Percentiles rank a stretch among this genome's conserved stretches.
Evolutionary conservation across 192 early-diverging fungal species (phyloP).

Genomic region (Coemansia sp.): DNA sequence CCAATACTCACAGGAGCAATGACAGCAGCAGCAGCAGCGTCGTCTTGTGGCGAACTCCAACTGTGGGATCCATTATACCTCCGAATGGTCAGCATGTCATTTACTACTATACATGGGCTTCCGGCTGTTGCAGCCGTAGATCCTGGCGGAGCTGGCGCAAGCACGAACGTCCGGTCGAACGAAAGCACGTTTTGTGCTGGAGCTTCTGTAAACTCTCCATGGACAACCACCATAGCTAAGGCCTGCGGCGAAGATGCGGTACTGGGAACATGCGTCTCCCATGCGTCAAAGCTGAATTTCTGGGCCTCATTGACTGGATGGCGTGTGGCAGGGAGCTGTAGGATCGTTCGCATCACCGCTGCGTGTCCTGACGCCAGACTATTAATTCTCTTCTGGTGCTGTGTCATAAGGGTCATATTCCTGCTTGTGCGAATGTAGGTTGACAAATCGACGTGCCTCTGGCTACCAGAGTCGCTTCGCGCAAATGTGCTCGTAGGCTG

Average conservation of each 20-base stretch:
- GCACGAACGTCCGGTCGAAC: constrained; percentile 46
- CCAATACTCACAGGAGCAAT: background rate
- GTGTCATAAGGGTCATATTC: constrained; percentile 38
- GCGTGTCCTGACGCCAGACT: constrained; percentile 28
- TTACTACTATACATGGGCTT: constrained; percentile 40
- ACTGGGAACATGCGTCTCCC: constrained; percentile 28
- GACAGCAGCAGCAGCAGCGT: constrained; percentile 1
- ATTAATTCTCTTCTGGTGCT: constrained; percentile 30
- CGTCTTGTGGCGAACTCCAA: constrained; percentile 17
- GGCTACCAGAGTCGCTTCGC: constrained; percentile 35
- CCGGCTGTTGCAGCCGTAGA: constrained; percentile 39
- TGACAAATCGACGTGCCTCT: constrained; percentile 43
- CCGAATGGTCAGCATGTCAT: constrained; percentile 46
- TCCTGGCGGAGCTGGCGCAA: constrained; percentile 36
- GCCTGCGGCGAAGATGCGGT: constrained; percentile 12
- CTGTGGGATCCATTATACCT: constrained; percentile 50
- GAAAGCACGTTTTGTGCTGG: constrained; percentile 24
- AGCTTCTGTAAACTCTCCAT: constrained; percentile 46
- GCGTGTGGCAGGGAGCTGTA: constrained; percentile 38
- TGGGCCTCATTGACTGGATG: constrained; percentile 48
- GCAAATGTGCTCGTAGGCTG: constrained; percentile 40
- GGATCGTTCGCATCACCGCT: constrained; percentile 27
- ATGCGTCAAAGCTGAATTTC: constrained; percentile 48
- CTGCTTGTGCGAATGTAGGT: constrained; percentile 43
- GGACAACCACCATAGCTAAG: constrained; percentile 29